Percentiles rank a stretch among this genome's conserved stretches.
Conservation (phyloP, 345 rosid genomes). For the Ricinus communis region DNA sequence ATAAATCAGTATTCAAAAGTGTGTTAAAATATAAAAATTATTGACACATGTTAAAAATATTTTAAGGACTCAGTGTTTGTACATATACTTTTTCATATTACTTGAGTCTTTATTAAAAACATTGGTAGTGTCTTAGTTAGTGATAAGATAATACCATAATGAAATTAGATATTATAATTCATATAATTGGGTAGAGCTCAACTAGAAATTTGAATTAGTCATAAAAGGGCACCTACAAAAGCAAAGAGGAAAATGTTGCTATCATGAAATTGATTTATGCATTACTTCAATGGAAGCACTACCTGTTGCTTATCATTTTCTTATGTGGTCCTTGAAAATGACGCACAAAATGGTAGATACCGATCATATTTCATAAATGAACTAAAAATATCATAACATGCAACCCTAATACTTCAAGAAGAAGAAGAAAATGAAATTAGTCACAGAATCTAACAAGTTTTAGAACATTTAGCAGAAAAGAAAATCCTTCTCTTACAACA, state of each 20-base stretch:
- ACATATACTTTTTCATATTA: too few relatives aligned
- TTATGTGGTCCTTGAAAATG: neutral
- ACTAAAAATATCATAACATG: neutral
- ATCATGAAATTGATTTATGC: neutral
- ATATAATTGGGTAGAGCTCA: too few relatives aligned
- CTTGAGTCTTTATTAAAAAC: too few relatives aligned
- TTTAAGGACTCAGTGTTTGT: too few relatives aligned
- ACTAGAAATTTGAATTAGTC: too few relatives aligned
- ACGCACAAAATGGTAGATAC: neutral
- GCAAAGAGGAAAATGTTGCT: neutral
- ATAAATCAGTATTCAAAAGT: too few relatives aligned
- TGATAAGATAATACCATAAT: too few relatives aligned
- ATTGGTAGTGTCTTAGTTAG: too few relatives aligned
- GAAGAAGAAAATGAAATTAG: neutral
- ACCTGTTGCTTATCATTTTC: constrained; percentile 3
- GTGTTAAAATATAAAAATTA: too few relatives aligned
- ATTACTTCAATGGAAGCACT: constrained; percentile 2
- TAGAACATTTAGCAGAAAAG: constrained; percentile 12
- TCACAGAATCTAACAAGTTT: neutral
- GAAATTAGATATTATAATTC: too few relatives aligned
- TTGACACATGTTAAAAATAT: too few relatives aligned
- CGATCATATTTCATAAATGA: neutral
- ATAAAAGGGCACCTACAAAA: neutral
- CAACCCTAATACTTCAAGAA: constrained; percentile 3
- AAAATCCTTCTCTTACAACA: constrained; percentile 22